These are phyloP conservation scores for Cladosporium sp. DNA, from an alignment of 2,329 filamentous ascomycete genomes.

Conservation along the genomic window DNA sequence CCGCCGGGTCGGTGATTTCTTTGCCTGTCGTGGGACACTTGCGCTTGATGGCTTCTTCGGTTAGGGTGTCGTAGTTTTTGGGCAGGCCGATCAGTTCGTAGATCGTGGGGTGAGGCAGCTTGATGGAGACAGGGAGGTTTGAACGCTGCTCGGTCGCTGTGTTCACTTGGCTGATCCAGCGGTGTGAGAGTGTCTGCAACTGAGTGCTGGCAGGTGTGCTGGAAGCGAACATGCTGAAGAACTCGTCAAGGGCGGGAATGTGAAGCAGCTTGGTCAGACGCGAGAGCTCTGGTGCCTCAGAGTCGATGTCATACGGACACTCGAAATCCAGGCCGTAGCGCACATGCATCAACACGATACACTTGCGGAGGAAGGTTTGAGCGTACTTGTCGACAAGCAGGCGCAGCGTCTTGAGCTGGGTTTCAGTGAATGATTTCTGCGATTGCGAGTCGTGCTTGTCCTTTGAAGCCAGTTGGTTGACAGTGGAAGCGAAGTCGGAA, in stretches of 20 bases:
- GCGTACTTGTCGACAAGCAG: conserved; percentile 70
- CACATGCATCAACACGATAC: conserved; percentile 76
- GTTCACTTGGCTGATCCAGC: conserved; percentile 68
- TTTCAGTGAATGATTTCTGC: neutral
- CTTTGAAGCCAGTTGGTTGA: neutral
- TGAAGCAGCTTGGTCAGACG: conserved; percentile 73
- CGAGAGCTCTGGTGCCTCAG: conserved; percentile 59
- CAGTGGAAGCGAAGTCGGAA: conserved; percentile 2
- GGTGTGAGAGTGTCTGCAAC: conserved; percentile 51
- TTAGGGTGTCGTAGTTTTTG: conserved; percentile 85
- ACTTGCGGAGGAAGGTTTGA: conserved; percentile 84
- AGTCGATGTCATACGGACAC: conserved; percentile 48
- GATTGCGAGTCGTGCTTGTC: neutral
- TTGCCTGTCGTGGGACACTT: conserved; percentile 87
- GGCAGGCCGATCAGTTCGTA: conserved; percentile 92
- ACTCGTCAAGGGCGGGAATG: conserved; percentile 73
- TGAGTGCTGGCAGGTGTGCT: conserved; percentile 36
- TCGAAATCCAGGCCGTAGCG: conserved; percentile 84
- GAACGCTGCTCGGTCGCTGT: conserved; percentile 24
- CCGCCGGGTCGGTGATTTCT: conserved; percentile 82
- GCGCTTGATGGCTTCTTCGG: conserved; percentile 82
- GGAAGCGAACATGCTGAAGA: conserved; percentile 59
- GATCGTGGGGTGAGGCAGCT: conserved; percentile 77
- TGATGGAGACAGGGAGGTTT: conserved; percentile 40
- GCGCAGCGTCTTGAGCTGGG: conserved; percentile 28